Evolutionary conservation across 2,329 filamentous ascomycete genomes (phyloP).

Genomic region (Pyricularia sp.): DNA sequence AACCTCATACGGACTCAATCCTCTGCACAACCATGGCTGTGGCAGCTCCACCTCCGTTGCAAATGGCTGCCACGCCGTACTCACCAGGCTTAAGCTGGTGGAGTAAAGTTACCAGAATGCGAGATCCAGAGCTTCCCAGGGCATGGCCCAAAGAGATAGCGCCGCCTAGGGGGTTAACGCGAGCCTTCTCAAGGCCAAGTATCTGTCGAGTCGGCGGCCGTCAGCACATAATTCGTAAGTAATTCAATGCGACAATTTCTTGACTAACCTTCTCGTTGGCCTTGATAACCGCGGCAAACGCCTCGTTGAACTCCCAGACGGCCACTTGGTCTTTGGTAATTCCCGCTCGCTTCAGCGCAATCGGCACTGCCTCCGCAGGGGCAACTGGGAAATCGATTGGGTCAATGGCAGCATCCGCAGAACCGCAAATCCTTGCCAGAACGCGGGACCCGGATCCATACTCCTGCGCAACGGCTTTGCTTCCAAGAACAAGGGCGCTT

Average conservation of each 20-base stretch:
- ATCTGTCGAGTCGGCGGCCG: constrained; percentile 40
- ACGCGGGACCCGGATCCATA: constrained; percentile 72
- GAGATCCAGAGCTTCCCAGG: constrained; percentile 83
- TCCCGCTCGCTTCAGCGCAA: constrained; percentile 79
- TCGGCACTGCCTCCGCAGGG: constrained; percentile 82
- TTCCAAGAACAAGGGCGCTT: constrained; percentile 78
- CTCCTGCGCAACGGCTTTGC: constrained; percentile 68
- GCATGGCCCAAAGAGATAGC: constrained; percentile 90
- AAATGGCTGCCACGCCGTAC: constrained; percentile 92
- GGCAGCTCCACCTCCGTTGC: constrained; percentile 90
- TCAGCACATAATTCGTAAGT: not conserved
- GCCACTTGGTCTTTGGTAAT: constrained; percentile 88
- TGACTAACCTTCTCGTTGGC: constrained; percentile 71
- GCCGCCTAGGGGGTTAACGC: constrained; percentile 80
- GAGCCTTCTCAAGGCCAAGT: constrained; percentile 67
- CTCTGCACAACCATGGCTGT: constrained; percentile 87
- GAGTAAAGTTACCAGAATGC: constrained; percentile 81
- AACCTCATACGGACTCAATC: constrained; percentile 46
- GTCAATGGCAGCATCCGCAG: constrained; percentile 84
- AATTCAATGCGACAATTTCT: constrained; percentile 7
- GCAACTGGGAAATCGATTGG: constrained; percentile 92
- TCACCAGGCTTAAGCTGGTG: constrained; percentile 88
- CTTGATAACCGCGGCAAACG: constrained; percentile 90
- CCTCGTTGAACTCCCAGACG: constrained; percentile 98
- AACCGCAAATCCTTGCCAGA: constrained; percentile 76